These are phyloP conservation scores for Zelopaecilomyces penicillatus DNA, from an alignment of 2,329 filamentous ascomycete genomes.

Conservation along the genomic window DNA sequence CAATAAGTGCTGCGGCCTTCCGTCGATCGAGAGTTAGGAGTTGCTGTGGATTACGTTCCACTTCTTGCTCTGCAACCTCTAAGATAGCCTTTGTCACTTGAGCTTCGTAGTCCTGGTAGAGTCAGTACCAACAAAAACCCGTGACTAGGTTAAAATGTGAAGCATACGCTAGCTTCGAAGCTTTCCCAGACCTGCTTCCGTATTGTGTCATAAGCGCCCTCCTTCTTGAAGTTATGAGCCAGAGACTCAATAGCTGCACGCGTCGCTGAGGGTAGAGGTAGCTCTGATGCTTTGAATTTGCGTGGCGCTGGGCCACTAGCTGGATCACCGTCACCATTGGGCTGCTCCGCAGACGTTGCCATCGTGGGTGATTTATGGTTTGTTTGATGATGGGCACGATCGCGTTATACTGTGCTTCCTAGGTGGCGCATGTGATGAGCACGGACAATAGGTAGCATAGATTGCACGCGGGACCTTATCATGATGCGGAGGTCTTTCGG, in stretches of 20 bases:
- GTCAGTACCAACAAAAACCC: not conserved
- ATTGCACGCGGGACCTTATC: too few relatives aligned
- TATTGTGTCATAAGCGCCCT: constrained; percentile 71
- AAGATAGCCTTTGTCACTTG: constrained; percentile 59
- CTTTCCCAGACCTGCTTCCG: constrained; percentile 71
- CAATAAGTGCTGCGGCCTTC: constrained; percentile 67
- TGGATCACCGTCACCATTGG: constrained; percentile 13
- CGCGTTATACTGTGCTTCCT: too few relatives aligned
- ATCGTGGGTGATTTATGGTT: constrained; percentile 10
- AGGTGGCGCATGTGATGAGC: too few relatives aligned
- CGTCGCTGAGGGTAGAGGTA: constrained; percentile 66
- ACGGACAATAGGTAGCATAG: too few relatives aligned
- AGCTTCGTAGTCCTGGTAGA: constrained; percentile 56
- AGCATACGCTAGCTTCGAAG: constrained; percentile 58
- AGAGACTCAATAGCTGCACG: constrained; percentile 65
- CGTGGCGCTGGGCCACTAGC: constrained; percentile 13
- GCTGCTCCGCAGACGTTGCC: constrained; percentile 18
- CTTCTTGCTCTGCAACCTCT: constrained; percentile 62
- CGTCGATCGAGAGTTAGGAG: constrained; percentile 65
- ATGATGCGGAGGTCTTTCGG: too few relatives aligned
- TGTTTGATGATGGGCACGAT: not conserved
- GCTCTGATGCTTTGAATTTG: constrained; percentile 65
- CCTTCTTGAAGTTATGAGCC: constrained; percentile 78
- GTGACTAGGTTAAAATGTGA: not conserved
- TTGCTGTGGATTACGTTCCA: constrained; percentile 63